Percentiles rank a stretch among this genome's conserved stretches.
phyloP scores from a whole-genome alignment of 192 early-diverging fungal species.

The Powellomyces hirtus region DNA sequence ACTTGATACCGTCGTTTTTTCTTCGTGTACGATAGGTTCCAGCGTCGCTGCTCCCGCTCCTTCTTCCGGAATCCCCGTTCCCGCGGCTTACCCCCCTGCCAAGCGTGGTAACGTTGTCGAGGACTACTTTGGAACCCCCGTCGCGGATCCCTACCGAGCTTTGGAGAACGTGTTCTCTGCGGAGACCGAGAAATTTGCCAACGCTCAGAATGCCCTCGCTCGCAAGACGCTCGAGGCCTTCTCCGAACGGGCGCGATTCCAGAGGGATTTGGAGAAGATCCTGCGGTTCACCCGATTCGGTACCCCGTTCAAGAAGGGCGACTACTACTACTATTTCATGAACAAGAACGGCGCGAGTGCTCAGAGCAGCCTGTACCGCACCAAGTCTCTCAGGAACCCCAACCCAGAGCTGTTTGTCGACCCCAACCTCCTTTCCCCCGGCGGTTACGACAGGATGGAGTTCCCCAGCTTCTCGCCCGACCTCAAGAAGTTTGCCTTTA shows the following conservation, averaged over 20 bases:
- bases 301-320: conserved; percentile 51
- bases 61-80: neutral
- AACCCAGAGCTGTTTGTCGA: conserved; percentile 46
- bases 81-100: conserved; percentile 7
- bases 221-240: conserved; percentile 31
- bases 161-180: conserved; percentile 60
- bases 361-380: conserved; percentile 55
- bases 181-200: conserved; percentile 59
- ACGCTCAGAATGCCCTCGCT: conserved; percentile 53
- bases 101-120: neutral
- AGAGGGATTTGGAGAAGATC: conserved; percentile 42
- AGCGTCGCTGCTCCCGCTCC: neutral
- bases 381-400: conserved; percentile 38
- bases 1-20: too few relatives aligned
- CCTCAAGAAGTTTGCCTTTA: conserved; percentile 16
- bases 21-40: neutral
- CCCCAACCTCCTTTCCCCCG: conserved; percentile 6
- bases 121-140: conserved; percentile 16
- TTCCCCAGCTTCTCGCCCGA: conserved; percentile 9
- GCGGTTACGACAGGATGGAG: conserved; percentile 17
- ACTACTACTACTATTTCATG: conserved; percentile 59
- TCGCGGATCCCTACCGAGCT: conserved; percentile 60
- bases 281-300: conserved; percentile 52
- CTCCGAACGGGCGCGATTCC: conserved; percentile 23
- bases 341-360: conserved; percentile 52